Conservation (phyloP, 1,284 basidiomycete species). For the Termitomyces sp. region DNA sequence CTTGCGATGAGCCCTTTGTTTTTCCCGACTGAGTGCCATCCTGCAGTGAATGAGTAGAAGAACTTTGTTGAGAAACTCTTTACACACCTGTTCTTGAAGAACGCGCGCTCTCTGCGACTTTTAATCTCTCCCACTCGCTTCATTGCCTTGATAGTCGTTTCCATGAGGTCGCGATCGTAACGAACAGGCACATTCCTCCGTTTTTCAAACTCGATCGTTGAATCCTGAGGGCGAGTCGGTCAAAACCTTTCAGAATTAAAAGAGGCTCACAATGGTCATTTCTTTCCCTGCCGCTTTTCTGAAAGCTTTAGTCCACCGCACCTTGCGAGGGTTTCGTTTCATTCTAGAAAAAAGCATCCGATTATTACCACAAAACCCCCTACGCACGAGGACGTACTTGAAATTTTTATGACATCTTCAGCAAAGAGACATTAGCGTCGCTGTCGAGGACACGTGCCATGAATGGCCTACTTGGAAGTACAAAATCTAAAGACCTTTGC, state of each 20-base stretch:
- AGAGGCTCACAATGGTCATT: slow-evolving; percentile 87
- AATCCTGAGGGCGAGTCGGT: slow-evolving; percentile 58
- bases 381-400: slow-evolving; percentile 54
- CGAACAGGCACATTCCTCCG: slow-evolving; percentile 96
- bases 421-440: background rate
- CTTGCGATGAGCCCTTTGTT: slow-evolving; percentile 61
- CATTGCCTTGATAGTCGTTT: slow-evolving; percentile 97
- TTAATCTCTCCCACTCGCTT: slow-evolving; percentile 94
- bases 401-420: slow-evolving; percentile 94
- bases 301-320: slow-evolving; percentile 99
- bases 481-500: slow-evolving; percentile 96
- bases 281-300: slow-evolving; percentile 98
- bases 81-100: slow-evolving; percentile 89
- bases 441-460: slow-evolving; percentile 11
- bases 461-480: slow-evolving; percentile 77
- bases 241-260: slow-evolving; percentile 3
- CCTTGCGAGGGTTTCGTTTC: slow-evolving; percentile 99
- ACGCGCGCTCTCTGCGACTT: slow-evolving; percentile 87
- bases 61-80: background rate
- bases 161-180: slow-evolving; percentile 93
- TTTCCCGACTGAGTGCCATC: slow-evolving; percentile 77
- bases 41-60: slow-evolving; percentile 33
- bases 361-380: background rate
- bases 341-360: slow-evolving; percentile 55
- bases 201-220: slow-evolving; percentile 99